Conservation (phyloP, 2,329 filamentous ascomycete species). For the Chalara sp. region DNA sequence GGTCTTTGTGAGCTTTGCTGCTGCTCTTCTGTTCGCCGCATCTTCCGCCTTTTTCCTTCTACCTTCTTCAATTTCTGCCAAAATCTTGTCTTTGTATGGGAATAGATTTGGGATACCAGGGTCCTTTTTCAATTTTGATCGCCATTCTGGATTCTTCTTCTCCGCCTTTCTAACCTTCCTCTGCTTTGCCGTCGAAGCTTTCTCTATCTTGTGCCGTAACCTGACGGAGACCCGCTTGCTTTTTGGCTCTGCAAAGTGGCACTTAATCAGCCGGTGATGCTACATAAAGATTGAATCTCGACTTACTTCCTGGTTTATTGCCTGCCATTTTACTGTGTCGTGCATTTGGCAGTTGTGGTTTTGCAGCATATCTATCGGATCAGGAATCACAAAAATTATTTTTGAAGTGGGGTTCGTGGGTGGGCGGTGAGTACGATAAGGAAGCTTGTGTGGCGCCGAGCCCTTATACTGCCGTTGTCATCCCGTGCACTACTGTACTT, state of each 20-base stretch:
- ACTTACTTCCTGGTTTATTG: slow-evolving; percentile 29
- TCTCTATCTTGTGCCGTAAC: slow-evolving; percentile 92
- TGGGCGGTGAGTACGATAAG: neutral
- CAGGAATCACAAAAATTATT: neutral
- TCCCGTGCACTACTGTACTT: too few species aligned
- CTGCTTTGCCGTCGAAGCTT: slow-evolving; percentile 84
- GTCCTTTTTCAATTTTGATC: slow-evolving; percentile 92
- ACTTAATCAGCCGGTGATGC: slow-evolving; percentile 7
- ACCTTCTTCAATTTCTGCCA: slow-evolving; percentile 90
- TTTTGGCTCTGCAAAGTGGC: slow-evolving; percentile 63
- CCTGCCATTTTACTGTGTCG: slow-evolving; percentile 23
- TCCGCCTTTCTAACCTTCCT: slow-evolving; percentile 81
- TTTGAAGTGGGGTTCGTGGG: neutral
- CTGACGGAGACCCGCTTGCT: slow-evolving; percentile 90
- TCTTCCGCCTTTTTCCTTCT: slow-evolving; percentile 78
- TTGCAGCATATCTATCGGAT: neutral
- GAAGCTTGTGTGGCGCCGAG: too few species aligned
- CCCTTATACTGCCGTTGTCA: too few species aligned
- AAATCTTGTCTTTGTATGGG: slow-evolving; percentile 92
- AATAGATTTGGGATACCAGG: slow-evolving; percentile 96
- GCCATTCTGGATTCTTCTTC: slow-evolving; percentile 97
- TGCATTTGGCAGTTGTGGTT: neutral
- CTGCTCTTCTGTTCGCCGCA: slow-evolving; percentile 59
- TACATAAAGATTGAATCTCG: neutral
- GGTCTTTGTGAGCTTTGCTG: slow-evolving; percentile 61